A percentile compares a stretch with the other conserved stretches of the same genome.
Conservation (phyloP, 768 basidiomycete genomes). For the Boletus sp. region DNA sequence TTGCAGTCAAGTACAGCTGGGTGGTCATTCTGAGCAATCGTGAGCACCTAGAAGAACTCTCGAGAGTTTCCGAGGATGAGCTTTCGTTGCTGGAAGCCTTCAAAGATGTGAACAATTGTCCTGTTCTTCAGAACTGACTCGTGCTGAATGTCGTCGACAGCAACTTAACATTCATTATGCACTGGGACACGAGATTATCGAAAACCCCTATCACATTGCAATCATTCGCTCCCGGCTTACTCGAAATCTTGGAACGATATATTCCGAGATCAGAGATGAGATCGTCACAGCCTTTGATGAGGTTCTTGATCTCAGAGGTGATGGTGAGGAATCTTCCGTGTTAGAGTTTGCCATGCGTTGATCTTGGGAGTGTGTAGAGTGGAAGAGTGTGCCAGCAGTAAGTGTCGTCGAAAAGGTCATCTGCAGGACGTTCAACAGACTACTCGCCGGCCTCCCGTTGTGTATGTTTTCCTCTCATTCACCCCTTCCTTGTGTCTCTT, state of each 20-base stretch:
- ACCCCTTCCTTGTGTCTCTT: not conserved
- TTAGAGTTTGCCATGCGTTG: not conserved
- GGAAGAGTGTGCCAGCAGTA: not conserved
- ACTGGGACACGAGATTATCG: conserved; percentile 30
- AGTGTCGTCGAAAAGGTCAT: not conserved
- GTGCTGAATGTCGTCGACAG: conserved; percentile 24
- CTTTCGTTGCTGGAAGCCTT: conserved; percentile 35
- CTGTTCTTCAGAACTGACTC: not conserved
- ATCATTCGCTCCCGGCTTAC: conserved; percentile 32
- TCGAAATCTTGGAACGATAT: conserved; percentile 38
- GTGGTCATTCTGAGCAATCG: conserved; percentile 35
- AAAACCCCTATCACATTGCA: conserved; percentile 28
- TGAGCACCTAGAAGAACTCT: conserved; percentile 38
- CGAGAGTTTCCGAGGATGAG: conserved; percentile 37
- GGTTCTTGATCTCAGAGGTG: conserved; percentile 25
- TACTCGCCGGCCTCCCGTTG: not conserved
- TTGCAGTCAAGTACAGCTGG: conserved; percentile 28
- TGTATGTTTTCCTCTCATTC: not conserved
- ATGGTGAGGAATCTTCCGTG: conserved; percentile 6
- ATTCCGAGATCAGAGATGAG: conserved; percentile 46
- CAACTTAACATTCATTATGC: conserved; percentile 35
- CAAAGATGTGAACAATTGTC: conserved; percentile 32
- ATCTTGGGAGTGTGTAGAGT: not conserved
- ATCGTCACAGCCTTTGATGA: conserved; percentile 40
- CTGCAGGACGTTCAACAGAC: not conserved